Base-by-base conservation (phyloP, 441 rosid species). In the Gossypium davidsonii region DNA sequence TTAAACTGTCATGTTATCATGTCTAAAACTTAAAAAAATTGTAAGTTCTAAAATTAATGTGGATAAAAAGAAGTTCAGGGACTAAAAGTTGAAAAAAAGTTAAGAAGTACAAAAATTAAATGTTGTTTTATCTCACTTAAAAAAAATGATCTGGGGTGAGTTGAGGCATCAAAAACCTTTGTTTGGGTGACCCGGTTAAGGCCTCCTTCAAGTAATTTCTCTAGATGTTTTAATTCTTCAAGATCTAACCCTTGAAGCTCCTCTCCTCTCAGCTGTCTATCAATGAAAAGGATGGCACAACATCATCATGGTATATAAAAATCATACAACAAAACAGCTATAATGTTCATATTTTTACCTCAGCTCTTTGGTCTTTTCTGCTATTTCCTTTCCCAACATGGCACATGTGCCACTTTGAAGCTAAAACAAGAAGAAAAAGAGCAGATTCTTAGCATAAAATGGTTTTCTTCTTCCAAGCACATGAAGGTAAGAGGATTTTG, bases 191-290 rank as follows among this genome's bases (percentile, higher is more conserved):
- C 80, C 21, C 79, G 67, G 28, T 34, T 66, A 74, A 80, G 58
- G 20, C 86, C 67, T 42, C 42, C 67, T 51, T 79, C 77, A 8
- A 81, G 68, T 15, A 56, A 48, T 31, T 73, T 77, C 72, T 83
- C 86, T 3, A 83, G 44, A 18, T 67, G 49, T 0, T 42, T 61
- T 17, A 83, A 25, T 71, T 81, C 78, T n/a, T 77, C 77, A 0
- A 81, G 3, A 71, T 10, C 67, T 77, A 83, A 49, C 7, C 76
- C 80, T 46, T 83, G 81, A 8, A 83, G 81, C 31, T 77, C 83
- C 73, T 83, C 83, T 58, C 86, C 86, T 42, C 64, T 81, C 74
- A 81, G 17, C 55, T 77, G 80, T 67, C 86, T 81, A 77, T 63
- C 14, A 49, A 25, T 6, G 58, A 72, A 58, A 42, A 26, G 23